phyloP scores from a whole-genome alignment of 2,329 filamentous ascomycete species.

The Parastagonospora avenae region DNA sequence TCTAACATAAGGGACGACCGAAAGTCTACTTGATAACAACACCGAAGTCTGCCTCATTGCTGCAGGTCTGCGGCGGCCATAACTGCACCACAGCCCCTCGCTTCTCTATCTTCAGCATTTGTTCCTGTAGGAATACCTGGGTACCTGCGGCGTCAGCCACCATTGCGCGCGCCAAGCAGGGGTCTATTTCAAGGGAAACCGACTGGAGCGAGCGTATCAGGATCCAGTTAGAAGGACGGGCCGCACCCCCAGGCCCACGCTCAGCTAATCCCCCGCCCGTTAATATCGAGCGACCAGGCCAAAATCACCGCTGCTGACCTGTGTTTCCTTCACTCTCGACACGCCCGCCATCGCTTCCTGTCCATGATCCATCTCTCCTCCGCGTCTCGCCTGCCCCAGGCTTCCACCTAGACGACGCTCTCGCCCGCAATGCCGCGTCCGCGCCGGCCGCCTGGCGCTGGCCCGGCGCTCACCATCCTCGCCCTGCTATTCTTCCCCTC shows the following conservation, averaged over 20 bases:
- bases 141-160: constrained; percentile 2
- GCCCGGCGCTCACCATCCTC: constrained; percentile 44
- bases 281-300: constrained; percentile 19
- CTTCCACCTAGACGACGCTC: constrained; percentile 30
- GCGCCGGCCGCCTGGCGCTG: constrained; percentile 48
- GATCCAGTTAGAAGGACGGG: constrained; percentile 12
- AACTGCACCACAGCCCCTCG: background rate
- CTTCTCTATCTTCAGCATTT: constrained; percentile 1
- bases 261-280: constrained; percentile 30
- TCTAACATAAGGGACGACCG: no score
- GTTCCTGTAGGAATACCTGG: background rate
- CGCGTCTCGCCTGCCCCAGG: constrained; percentile 36
- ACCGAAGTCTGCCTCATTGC: background rate
- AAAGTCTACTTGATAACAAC: background rate
- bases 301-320: constrained; percentile 16
- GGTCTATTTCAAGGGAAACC: constrained; percentile 22
- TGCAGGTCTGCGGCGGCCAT: background rate
- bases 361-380: constrained; percentile 42
- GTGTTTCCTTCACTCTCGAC: constrained; percentile 11
- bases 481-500: constrained; percentile 44
- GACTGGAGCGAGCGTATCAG: constrained; percentile 14
- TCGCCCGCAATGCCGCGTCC: constrained; percentile 42
- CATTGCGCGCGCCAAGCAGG: constrained; percentile 9
- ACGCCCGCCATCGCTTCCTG: constrained; percentile 16
- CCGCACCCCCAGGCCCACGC: constrained; percentile 22